Evolutionary conservation across 371 early-diverging fungal genomes (phyloP).

Genomic region (Mortierella sp.): DNA sequence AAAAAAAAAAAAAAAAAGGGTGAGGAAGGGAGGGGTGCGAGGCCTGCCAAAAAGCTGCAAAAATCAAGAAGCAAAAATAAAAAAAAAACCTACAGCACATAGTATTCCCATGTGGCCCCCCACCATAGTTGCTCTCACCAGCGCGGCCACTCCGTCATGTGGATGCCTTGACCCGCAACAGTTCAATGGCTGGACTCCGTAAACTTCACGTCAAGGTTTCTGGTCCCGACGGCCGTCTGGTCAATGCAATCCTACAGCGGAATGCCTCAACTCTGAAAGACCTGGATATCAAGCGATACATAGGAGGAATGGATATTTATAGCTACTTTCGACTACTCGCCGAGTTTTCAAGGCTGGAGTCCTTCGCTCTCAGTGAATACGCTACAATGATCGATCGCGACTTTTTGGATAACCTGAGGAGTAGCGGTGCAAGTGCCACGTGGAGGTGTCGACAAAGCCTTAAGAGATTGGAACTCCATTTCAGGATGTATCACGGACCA

Average conservation of each 20-base stretch:
- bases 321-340: neutral
- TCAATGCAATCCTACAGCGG: neutral
- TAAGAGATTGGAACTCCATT: neutral
- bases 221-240: neutral
- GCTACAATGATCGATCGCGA: neutral
- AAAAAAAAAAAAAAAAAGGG: too few species aligned
- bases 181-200: neutral
- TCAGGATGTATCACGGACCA: neutral
- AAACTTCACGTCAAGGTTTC: neutral
- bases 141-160: neutral
- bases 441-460: neutral
- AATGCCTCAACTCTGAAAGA: neutral
- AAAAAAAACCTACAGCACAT: too few species aligned
- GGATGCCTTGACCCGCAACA: neutral
- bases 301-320: neutral
- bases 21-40: too few species aligned
- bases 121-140: neutral
- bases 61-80: too few species aligned
- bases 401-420: neutral
- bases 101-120: too few species aligned
- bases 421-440: neutral
- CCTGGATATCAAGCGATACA: neutral
- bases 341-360: neutral
- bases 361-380: neutral
- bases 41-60: too few species aligned